phyloP scores from a whole-genome alignment of 1,284 basidiomycete genomes.

The Butyriboletus appendiculatus region DNA sequence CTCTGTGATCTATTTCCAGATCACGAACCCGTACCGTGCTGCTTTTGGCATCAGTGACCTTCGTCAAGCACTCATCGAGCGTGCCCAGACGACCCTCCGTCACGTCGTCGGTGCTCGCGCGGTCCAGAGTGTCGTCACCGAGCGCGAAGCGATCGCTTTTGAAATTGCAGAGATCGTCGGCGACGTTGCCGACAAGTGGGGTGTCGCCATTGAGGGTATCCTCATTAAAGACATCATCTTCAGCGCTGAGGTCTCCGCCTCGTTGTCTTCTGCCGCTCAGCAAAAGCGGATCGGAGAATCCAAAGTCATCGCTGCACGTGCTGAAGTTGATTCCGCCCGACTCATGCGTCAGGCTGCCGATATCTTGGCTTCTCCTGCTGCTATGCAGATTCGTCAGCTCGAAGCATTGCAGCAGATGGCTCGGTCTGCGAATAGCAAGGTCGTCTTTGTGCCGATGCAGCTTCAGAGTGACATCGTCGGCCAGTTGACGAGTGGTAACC shows the following conservation, averaged over 20 bases:
- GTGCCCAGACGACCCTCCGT: conserved; percentile 93
- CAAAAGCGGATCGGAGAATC: conserved; percentile 94
- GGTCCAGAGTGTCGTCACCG: conserved; percentile 84
- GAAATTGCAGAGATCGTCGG: conserved; percentile 96
- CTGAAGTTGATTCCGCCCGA: conserved; percentile 92
- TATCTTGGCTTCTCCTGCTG: conserved; percentile 89
- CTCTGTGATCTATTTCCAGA: conserved; percentile 90
- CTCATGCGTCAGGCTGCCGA: conserved; percentile 94
- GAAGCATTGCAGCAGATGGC: conserved; percentile 80
- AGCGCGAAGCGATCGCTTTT: conserved; percentile 94
- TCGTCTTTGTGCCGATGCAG: conserved; percentile 94
- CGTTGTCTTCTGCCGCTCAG: conserved; percentile 90
- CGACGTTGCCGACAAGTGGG: conserved; percentile 89
- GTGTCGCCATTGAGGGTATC: conserved; percentile 93
- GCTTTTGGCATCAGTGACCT: conserved; percentile 93
- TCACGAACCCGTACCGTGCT: conserved; percentile 84
- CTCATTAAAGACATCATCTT: conserved; percentile 95
- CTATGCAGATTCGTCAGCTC: conserved; percentile 96
- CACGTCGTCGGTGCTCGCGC: conserved; percentile 92
- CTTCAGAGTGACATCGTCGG: conserved; percentile 71
- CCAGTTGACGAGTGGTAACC: conserved; percentile 40
- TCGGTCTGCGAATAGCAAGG: conserved; percentile 80
- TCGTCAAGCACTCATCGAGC: conserved; percentile 84
- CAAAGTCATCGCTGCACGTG: conserved; percentile 95
- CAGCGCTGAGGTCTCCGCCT: conserved; percentile 88